Conservation (phyloP, 306 rosid species). For the Cucurbita pepo region DNA sequence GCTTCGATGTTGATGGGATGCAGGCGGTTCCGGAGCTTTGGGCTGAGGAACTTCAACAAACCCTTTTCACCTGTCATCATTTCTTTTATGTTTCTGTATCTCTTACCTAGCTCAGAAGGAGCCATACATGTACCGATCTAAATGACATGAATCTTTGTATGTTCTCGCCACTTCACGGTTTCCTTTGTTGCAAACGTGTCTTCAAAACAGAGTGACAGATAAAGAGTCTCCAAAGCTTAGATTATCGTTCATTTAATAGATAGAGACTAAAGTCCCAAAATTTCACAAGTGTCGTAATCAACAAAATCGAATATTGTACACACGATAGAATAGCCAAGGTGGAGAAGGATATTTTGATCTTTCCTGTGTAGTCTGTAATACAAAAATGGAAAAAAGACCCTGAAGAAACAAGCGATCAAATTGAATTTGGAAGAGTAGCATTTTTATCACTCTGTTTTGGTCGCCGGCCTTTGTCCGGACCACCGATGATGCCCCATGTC, state of each 20-base stretch:
- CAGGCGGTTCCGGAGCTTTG: slow-evolving; percentile 28
- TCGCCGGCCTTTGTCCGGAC: slow-evolving; percentile 71
- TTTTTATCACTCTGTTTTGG: slow-evolving; percentile 7
- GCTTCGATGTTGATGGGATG: slow-evolving; percentile 47
- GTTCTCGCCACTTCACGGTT: not conserved
- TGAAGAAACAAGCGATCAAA: slow-evolving; percentile 1
- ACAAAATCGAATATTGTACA: not conserved
- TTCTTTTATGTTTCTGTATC: not conserved
- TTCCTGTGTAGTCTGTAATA: not conserved
- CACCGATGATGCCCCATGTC: slow-evolving; percentile 88
- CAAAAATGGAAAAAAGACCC: not conserved
- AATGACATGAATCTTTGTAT: slow-evolving; percentile 1
- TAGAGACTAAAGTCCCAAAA: not conserved
- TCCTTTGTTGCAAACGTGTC: not conserved
- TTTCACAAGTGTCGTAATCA: not conserved
- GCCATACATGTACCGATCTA: slow-evolving; percentile 11
- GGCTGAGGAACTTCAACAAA: slow-evolving; percentile 8
- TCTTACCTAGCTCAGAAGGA: slow-evolving; percentile 7
- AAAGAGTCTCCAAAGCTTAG: not conserved
- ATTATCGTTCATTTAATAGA: not conserved
- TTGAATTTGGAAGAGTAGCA: slow-evolving; percentile 33
- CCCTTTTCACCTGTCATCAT: slow-evolving; percentile 34
- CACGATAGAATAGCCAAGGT: not conserved
- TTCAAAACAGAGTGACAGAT: not conserved
- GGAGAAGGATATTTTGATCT: not conserved